phyloP scores from a whole-genome alignment of 768 basidiomycete species.

The Xerocomellus amylosporus region DNA sequence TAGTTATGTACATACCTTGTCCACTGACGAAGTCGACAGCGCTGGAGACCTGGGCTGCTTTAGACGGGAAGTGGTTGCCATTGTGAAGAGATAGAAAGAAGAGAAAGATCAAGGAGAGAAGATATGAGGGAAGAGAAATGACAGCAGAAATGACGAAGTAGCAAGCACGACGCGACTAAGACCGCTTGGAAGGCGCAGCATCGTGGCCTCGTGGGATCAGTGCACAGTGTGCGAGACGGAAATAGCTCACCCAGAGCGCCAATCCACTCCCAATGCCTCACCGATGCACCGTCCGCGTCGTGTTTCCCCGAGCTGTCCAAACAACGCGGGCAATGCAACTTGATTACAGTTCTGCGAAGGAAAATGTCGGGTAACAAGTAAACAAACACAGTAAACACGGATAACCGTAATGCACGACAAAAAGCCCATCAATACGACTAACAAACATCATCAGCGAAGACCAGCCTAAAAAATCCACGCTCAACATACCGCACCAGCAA shows the following conservation, averaged over 20 bases:
- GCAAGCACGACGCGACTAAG: constrained; percentile 34
- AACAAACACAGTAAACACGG: too few species aligned
- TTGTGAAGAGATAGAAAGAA: constrained; percentile 31
- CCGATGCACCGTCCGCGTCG: too few species aligned
- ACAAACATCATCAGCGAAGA: neutral
- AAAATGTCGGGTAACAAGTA: constrained; percentile 8
- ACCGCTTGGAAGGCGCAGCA: too few species aligned
- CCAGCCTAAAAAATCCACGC: neutral
- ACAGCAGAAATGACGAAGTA: constrained; percentile 36
- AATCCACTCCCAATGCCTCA: too few species aligned
- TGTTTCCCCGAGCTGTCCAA: too few species aligned
- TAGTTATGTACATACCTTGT: constrained; percentile 51
- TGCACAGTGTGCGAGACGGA: too few species aligned
- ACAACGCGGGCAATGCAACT: too few species aligned
- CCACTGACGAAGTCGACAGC: constrained; percentile 43
- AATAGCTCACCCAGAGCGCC: too few species aligned
- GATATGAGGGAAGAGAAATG: constrained; percentile 25
- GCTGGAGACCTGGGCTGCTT: constrained; percentile 66
- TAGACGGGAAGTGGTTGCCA: constrained; percentile 63
- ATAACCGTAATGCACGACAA: too few species aligned
- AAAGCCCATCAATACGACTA: neutral
- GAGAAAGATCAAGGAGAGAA: constrained; percentile 32
- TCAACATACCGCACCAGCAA: neutral
- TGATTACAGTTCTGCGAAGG: neutral
- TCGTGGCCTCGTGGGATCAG: too few species aligned